Evolutionary conservation across 768 basidiomycete genomes (phyloP), one percentile per base, ranked within the genome.

Genomic region (Boletales sp.): DNA sequence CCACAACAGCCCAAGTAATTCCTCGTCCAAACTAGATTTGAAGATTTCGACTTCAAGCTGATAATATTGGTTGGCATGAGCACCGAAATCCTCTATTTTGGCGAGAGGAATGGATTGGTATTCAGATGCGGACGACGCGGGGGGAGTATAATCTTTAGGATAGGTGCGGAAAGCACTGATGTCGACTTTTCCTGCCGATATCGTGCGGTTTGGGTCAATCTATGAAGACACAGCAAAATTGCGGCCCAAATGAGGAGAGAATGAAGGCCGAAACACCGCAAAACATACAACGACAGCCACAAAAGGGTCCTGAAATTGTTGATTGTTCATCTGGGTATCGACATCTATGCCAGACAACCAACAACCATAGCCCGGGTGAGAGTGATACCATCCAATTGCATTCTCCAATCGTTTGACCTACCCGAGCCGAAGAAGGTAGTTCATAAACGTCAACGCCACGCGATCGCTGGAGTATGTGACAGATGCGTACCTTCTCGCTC

Each of bases 301-400:
- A 65, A 97, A 99, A 3, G 95, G 95, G 69, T 99, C 95, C 67
- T 90, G 88, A 73, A 82, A 94, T 62, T 86, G 87, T 63, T 99
- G 95, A 66, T 97, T 94, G 61, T 83, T 93, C 73, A 90, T 80
- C 64, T 99, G 96, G 0, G 96, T 99, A 65, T 88, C 90, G 51
- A 98, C 96, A 62, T 99, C 96, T 71, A 99, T 98, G 21, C 96
- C 96, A 12, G 94, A 97, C 9, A 99, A 73, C 96, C 96, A 99
- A 69, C 96, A 99, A 15, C 96, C 96, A 65, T 98, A 99, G 13
- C 96, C 96, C 6, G 96, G 96, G 73, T 99, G 96, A 14, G 93
- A 95, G 68, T 96, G 93, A 66, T 96, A 96, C 93, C 93, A 95
- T n/a, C 93, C 93, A 57, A 94, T 89, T 8, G 84, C 86, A 64